A percentile compares a stretch with the other conserved stretches of the same genome.
These are phyloP conservation scores for Didymella glomerata DNA, from an alignment of 2,329 filamentous ascomycete genomes.

Conservation along the genomic window DNA sequence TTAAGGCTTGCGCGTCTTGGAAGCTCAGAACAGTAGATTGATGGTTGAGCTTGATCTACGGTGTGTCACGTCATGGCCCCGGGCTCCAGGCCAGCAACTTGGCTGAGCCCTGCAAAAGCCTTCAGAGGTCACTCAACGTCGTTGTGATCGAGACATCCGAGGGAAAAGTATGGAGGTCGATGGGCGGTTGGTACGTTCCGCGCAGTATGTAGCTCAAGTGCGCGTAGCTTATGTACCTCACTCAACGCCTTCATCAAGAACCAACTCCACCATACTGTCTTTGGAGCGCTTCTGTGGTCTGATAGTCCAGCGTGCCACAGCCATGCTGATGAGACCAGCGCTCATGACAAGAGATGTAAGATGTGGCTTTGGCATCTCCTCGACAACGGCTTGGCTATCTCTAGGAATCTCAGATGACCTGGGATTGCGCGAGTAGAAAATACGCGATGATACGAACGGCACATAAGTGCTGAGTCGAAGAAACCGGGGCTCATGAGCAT, in stretches of 20 bases:
- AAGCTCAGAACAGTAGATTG: background rate
- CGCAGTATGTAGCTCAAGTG: background rate
- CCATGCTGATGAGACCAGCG: slow-evolving; percentile 47
- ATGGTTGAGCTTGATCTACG: slow-evolving; percentile 1
- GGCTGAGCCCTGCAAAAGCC: background rate
- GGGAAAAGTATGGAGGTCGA: background rate
- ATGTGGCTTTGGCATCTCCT: slow-evolving; percentile 43
- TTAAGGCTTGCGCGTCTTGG: slow-evolving; percentile 16
- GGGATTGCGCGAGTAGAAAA: slow-evolving; percentile 44
- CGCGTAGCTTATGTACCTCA: background rate
- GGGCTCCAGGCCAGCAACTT: background rate
- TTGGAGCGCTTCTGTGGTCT: slow-evolving; percentile 21
- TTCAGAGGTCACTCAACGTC: background rate
- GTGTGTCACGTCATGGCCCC: slow-evolving; percentile 4
- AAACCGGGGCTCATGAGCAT: slow-evolving; percentile 40
- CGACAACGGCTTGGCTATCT: slow-evolving; percentile 36
- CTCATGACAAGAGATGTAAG: slow-evolving; percentile 47
- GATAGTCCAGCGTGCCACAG: slow-evolving; percentile 35
- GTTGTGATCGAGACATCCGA: background rate
- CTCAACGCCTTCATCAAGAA: slow-evolving; percentile 22
- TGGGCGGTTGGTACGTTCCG: background rate
- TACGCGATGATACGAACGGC: slow-evolving; percentile 43
- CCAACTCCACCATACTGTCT: slow-evolving; percentile 29
- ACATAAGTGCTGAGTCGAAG: slow-evolving; percentile 45
- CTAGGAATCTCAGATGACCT: slow-evolving; percentile 32